Evolutionary conservation across 2,329 filamentous ascomycete species (phyloP).

Genomic region (Cercospora nicotianae): DNA sequence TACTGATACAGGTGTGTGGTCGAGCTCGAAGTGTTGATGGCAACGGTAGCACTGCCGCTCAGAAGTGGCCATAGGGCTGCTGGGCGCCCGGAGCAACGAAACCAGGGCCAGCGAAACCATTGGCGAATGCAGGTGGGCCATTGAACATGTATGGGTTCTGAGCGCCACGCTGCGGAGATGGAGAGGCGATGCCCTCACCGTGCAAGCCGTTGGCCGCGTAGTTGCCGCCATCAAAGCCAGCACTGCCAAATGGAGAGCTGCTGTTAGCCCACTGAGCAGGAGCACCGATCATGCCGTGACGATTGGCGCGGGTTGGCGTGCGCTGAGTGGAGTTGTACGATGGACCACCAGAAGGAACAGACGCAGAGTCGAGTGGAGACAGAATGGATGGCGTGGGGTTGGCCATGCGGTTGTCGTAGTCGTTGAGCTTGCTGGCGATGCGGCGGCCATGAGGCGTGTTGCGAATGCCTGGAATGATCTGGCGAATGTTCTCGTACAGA

Average conservation of each 20-base stretch:
- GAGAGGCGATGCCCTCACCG: constrained; percentile 30
- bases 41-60: constrained; percentile 13
- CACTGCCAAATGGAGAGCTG: constrained; percentile 13
- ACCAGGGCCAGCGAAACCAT: constrained; percentile 27
- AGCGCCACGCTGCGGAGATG: constrained; percentile 35
- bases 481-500: constrained; percentile 81
- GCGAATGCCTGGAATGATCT: constrained; percentile 79
- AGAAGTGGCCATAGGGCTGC: constrained; percentile 34
- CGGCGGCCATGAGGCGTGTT: constrained; percentile 92
- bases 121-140: constrained; percentile 23
- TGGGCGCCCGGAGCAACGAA: constrained; percentile 25
- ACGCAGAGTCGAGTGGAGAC: constrained; percentile 25
- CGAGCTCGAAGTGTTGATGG: constrained; percentile 10
- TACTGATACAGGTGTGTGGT: constrained; percentile 24
- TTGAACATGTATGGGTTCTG: constrained; percentile 28
- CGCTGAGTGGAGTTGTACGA: constrained; percentile 17
- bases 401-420: constrained; percentile 51
- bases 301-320: constrained; percentile 29
- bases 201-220: constrained; percentile 20
- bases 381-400: constrained; percentile 30
- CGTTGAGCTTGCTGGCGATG: constrained; percentile 81
- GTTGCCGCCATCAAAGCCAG: constrained; percentile 21
- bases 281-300: constrained; percentile 34
- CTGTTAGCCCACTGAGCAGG: constrained; percentile 28
- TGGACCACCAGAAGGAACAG: constrained; percentile 12